A percentile compares a stretch with the other conserved stretches of the same genome.
These are phyloP conservation scores for Akanthomyces uredinophilus DNA, from an alignment of 2,329 filamentous ascomycete species.

Conservation along the genomic window DNA sequence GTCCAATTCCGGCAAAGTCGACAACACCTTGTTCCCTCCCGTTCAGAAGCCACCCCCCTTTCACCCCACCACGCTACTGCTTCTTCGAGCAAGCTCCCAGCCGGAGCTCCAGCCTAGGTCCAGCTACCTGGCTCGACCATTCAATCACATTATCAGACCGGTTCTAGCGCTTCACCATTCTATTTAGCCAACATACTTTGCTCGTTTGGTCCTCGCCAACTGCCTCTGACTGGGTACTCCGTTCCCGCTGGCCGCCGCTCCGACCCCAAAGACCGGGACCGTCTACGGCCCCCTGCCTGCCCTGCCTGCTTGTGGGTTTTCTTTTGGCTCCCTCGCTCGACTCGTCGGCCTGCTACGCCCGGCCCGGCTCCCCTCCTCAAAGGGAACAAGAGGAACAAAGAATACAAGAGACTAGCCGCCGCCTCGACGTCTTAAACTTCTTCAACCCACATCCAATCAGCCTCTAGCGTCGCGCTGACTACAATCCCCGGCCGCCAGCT, in stretches of 20 bases:
- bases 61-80: conserved; percentile 11
- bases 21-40: conserved; percentile 6
- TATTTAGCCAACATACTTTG: neutral
- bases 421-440: conserved; percentile 1
- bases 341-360: neutral
- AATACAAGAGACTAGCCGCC: neutral
- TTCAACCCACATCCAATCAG: conserved; percentile 6
- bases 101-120: neutral
- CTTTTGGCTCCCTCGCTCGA: neutral
- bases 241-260: neutral
- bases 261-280: neutral
- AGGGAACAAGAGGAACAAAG: neutral
- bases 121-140: conserved; percentile 12
- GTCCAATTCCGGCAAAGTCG: neutral
- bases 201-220: neutral
- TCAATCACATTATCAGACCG: neutral
- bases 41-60: conserved; percentile 13
- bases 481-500: neutral
- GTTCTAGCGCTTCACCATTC: neutral
- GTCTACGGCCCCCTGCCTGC: neutral
- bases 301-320: neutral
- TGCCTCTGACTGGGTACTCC: neutral
- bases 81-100: conserved; percentile 9
- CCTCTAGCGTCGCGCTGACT: conserved; percentile 11
- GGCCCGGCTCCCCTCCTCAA: neutral